A percentile compares a stretch with the other conserved stretches of the same genome.
Conservation (phyloP, 2,329 filamentous ascomycete genomes). For the Rosellinia necatrix region DNA sequence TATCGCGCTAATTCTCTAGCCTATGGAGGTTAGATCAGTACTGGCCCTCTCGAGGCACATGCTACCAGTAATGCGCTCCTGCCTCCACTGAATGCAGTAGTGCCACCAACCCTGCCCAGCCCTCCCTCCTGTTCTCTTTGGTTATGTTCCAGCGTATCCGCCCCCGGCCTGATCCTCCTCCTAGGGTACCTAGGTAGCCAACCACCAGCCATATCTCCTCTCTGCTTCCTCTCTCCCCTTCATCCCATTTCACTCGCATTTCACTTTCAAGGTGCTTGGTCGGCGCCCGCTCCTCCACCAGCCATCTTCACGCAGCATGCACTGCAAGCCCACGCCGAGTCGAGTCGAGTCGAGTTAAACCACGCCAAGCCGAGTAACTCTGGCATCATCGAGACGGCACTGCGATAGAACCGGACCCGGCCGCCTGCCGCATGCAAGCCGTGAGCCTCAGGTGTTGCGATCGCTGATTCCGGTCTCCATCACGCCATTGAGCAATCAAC, state of each 20-base stretch:
- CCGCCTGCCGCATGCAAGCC: too few relatives aligned
- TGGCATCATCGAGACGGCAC: conserved; percentile 16
- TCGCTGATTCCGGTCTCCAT: not conserved
- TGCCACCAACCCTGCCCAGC: not conserved
- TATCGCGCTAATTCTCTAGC: not conserved
- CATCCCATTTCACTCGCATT: conserved; percentile 26
- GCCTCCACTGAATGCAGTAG: not conserved
- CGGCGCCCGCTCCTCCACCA: conserved; percentile 22
- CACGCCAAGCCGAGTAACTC: conserved; percentile 12
- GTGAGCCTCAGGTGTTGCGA: too few relatives aligned
- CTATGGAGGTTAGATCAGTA: not conserved
- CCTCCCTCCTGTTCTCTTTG: not conserved
- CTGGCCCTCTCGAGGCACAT: too few relatives aligned
- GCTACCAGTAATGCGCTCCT: not conserved
- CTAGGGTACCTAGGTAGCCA: conserved; percentile 12
- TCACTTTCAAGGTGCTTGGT: conserved; percentile 25
- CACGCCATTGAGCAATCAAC: not conserved
- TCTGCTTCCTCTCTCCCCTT: conserved; percentile 21
- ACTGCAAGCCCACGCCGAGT: too few relatives aligned
- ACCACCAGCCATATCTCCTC: conserved; percentile 28
- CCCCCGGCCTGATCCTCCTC: not conserved
- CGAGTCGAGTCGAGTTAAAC: conserved; percentile 11
- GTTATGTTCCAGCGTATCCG: not conserved
- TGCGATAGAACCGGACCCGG: not conserved
- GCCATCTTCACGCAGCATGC: conserved; percentile 16